phyloP scores from a whole-genome alignment of 192 early-diverging fungal species.

The Irineochytrium annulatum region DNA sequence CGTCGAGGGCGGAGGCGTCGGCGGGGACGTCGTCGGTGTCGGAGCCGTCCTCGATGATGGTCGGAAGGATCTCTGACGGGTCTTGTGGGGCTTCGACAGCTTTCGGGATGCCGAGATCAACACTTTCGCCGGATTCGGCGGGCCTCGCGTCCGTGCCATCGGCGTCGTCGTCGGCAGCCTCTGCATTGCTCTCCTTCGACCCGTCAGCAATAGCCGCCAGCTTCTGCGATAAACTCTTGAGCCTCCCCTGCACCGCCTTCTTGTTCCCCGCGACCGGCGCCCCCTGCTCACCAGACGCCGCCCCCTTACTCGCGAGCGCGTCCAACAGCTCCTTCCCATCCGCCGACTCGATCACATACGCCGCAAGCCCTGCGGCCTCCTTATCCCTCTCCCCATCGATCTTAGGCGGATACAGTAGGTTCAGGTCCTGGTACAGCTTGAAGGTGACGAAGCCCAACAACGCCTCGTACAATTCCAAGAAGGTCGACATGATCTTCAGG shows the following conservation, averaged over 20 bases:
- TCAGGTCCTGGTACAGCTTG: slow-evolving; percentile 82
- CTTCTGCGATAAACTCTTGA: slow-evolving; percentile 42
- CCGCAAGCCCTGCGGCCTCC: slow-evolving; percentile 63
- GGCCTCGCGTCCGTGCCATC: slow-evolving; percentile 23
- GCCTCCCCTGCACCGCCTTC: slow-evolving; percentile 41
- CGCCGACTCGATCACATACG: slow-evolving; percentile 59
- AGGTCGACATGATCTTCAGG: slow-evolving; percentile 94
- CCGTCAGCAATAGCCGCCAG: slow-evolving; percentile 29
- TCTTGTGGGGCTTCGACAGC: slow-evolving; percentile 30
- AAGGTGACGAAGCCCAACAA: slow-evolving; percentile 92
- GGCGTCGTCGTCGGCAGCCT: slow-evolving; percentile 20
- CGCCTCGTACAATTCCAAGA: slow-evolving; percentile 93
- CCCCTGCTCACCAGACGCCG: slow-evolving; percentile 17
- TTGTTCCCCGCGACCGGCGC: slow-evolving; percentile 31
- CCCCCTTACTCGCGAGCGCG: slow-evolving; percentile 16
- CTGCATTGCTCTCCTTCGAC: not conserved
- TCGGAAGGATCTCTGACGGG: slow-evolving; percentile 16
- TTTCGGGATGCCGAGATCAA: slow-evolving; percentile 30
- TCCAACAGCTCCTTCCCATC: slow-evolving; percentile 33
- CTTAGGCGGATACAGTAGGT: slow-evolving; percentile 88
- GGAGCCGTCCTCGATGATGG: slow-evolving; percentile 40
- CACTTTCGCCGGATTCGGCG: slow-evolving; percentile 30
- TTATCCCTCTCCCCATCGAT: slow-evolving; percentile 62
- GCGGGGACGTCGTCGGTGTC: slow-evolving; percentile 23
- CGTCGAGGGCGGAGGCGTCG: slow-evolving; percentile 39